phyloP scores from a whole-genome alignment of 2,329 filamentous ascomycete species.

The Arthrobotrys iridis region DNA sequence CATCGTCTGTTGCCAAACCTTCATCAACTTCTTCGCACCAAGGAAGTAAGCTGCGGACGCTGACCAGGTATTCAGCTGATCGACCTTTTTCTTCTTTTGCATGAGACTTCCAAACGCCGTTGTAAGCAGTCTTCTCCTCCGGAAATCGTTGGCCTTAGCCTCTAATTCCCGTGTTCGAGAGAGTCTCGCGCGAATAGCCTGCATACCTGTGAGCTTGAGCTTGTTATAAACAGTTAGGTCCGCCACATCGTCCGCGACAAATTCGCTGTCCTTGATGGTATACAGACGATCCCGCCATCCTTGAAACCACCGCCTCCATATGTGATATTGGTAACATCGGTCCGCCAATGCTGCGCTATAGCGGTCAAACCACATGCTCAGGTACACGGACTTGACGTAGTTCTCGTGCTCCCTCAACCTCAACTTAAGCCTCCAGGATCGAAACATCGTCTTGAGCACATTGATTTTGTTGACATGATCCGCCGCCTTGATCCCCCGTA shows the following conservation, averaged over 20 bases:
- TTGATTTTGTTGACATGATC: constrained; percentile 52
- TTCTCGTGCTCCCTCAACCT: constrained; percentile 37
- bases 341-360: constrained; percentile 48
- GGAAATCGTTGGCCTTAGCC: constrained; percentile 17
- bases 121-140: constrained; percentile 22
- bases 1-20: constrained; percentile 31
- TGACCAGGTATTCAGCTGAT: constrained; percentile 23
- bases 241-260: constrained; percentile 9
- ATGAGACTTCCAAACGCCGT: neutral
- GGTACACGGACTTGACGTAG: constrained; percentile 44
- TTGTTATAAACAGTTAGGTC: constrained; percentile 3
- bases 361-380: constrained; percentile 47
- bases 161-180: constrained; percentile 18
- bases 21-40: constrained; percentile 24
- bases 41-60: constrained; percentile 39
- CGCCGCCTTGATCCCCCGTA: constrained; percentile 41
- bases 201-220: constrained; percentile 21
- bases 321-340: constrained; percentile 39
- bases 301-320: constrained; percentile 36
- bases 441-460: constrained; percentile 32
- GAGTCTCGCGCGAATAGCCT: constrained; percentile 6
- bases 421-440: constrained; percentile 40
- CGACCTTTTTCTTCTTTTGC: constrained; percentile 15
- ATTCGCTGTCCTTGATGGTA: constrained; percentile 3
- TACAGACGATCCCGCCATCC: constrained; percentile 19